Conservation (phyloP, 176 grass and related monocot species). For the Oryza coarctata region DNA sequence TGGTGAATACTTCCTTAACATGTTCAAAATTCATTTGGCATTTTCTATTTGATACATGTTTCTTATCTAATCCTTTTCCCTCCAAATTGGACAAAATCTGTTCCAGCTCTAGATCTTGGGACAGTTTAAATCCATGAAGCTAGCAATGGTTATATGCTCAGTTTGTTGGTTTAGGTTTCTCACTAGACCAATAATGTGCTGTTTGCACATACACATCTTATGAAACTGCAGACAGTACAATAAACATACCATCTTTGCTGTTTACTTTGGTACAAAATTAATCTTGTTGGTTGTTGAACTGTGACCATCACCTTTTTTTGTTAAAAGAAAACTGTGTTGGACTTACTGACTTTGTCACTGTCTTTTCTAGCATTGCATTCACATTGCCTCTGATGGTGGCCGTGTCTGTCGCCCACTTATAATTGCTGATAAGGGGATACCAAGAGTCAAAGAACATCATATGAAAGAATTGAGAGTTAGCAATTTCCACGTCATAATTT, state of each 20-base stretch:
- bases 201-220: conserved; percentile 8
- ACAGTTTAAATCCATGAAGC: not conserved
- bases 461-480: conserved; percentile 86
- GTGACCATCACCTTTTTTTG: conserved; percentile 12
- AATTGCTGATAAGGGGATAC: conserved; percentile 90
- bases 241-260: not conserved
- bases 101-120: not conserved
- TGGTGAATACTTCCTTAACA: not conserved
- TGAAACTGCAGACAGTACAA: conserved; percentile 1
- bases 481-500: conserved; percentile 23
- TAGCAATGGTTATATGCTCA: not conserved
- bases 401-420: conserved; percentile 95
- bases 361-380: conserved; percentile 67
- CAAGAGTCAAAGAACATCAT: conserved; percentile 86
- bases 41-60: not conserved
- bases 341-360: conserved; percentile 29
- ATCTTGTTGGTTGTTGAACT: not conserved
- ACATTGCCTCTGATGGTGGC: conserved; percentile 91
- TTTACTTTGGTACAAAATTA: not conserved
- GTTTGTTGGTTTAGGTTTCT: not conserved
- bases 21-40: not conserved
- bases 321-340: conserved; percentile 4
- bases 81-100: not conserved
- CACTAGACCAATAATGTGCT: not conserved
- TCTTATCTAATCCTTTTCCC: not conserved